Base-by-base conservation (phyloP, 768 basidiomycete species). In the Macrolepiota fuliginosa region DNA sequence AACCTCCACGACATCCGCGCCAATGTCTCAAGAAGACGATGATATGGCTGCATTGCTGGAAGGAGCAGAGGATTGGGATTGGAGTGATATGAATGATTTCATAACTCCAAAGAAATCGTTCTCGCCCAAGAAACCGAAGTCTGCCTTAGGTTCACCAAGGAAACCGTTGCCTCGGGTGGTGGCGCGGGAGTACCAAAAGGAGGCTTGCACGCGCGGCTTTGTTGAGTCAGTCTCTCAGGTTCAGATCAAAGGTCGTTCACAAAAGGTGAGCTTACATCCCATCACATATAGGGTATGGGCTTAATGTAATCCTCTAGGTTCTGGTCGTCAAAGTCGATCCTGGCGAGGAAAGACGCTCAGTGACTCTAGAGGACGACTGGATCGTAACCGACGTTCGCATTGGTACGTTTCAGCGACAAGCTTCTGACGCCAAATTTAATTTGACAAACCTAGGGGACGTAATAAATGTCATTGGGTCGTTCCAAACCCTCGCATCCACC, bases 361-460 rank as follows among this genome's bases (percentile, higher is more conserved):
- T 96, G 5, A 75, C 84, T 52, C 79, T 98, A 1, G 80, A 76
- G 35, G 91, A 94, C 61, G 91, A 95, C 64, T 97, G 94, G 94
- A 76, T 80, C 5, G 74, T 81, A 22, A 82, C 87, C 7, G 83
- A 87, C 51, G 75, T 92, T 54, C 80, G 80, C 7, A 65, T 76
- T 63, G 90, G 91, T 91, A 66, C 7, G 78, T 69, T 35, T 46
- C 19, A 12, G 22, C 32, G 12, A 49, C 15, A 10, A 15, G 10
- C 19, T 27, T 25, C 29, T 25, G 1, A 40, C 40, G 7, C 40
- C 22, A 32, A 32, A 63, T n/a, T 19, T 40, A 40, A 50, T 54
- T 42, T 45, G 42, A 7, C 42, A 45, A 45, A 50, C 11, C 22
- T 11, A 91, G 94, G 89, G 64, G 96, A 98, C 70, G 82, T 80